phyloP scores from a whole-genome alignment of 2,329 filamentous ascomycete species.

The Talaromyces sp. region DNA sequence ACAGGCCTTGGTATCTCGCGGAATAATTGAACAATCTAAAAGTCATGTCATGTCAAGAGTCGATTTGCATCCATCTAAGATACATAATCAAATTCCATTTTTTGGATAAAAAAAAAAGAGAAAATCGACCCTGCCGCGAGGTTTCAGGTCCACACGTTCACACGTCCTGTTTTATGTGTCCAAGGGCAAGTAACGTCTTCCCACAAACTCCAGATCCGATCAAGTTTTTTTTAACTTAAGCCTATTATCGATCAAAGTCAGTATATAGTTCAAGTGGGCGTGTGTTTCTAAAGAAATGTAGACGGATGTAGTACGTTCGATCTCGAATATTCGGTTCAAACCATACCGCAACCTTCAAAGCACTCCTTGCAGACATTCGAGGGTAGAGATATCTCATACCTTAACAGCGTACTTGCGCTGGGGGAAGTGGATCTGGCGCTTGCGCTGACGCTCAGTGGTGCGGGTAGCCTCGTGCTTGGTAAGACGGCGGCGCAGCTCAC shows the following conservation, averaged over 20 bases:
- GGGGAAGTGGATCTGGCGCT: conserved; percentile 94
- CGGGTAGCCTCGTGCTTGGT: conserved; percentile 85
- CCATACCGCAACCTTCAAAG: neutral
- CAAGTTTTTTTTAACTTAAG: conserved; percentile 35
- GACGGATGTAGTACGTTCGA: neutral
- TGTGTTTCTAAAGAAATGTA: neutral
- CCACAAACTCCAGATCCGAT: conserved; percentile 40
- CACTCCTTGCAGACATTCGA: neutral
- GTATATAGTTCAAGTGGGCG: too few relatives aligned
- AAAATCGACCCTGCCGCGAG: conserved; percentile 35
- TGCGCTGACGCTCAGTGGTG: conserved; percentile 92
- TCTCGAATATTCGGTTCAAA: neutral
- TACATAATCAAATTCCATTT: conserved; percentile 43
- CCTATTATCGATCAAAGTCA: conserved; percentile 26
- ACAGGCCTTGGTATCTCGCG: neutral
- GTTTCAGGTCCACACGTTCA: conserved; percentile 36
- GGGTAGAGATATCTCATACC: conserved; percentile 62
- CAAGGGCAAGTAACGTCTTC: conserved; percentile 36
- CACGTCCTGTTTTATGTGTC: conserved; percentile 30
- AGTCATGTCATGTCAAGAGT: conserved; percentile 43
- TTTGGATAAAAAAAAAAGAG: conserved; percentile 35
- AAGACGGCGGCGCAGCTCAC: conserved; percentile 93
- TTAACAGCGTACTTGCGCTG: conserved; percentile 99
- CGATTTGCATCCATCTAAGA: conserved; percentile 46
- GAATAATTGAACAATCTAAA: conserved; percentile 14